These are phyloP conservation scores for Astraeus odoratus DNA, from an alignment of 768 basidiomycete species.

Conservation along the genomic window DNA sequence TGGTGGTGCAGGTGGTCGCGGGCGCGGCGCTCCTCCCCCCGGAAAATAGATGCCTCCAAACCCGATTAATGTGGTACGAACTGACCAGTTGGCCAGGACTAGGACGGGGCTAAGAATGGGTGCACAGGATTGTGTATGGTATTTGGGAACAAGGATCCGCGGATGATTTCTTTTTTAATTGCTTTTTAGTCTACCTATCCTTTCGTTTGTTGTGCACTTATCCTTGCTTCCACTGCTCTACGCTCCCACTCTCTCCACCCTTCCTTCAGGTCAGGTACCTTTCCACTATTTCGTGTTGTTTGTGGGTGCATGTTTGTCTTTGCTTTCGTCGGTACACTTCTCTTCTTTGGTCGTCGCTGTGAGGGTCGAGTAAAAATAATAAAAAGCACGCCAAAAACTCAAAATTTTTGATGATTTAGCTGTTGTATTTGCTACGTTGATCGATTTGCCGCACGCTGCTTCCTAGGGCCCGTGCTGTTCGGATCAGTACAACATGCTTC, in stretches of 20 bases:
- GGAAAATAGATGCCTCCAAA: slow-evolving; percentile 15
- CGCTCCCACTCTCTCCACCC: slow-evolving; percentile 10
- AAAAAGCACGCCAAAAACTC: background rate
- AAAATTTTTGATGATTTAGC: background rate
- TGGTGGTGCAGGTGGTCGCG: slow-evolving; percentile 36
- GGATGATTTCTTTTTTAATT: slow-evolving; percentile 9
- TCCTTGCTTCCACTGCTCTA: slow-evolving; percentile 4
- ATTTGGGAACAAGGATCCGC: slow-evolving; percentile 2
- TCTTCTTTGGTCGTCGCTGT: slow-evolving; percentile 12
- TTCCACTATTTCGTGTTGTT: slow-evolving; percentile 7
- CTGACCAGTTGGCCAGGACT: background rate
- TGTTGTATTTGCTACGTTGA: background rate
- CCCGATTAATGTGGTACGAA: background rate
- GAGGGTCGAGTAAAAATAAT: slow-evolving; percentile 15
- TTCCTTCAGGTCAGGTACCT: slow-evolving; percentile 4
- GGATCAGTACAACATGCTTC: too few relatives aligned
- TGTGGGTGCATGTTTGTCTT: slow-evolving; percentile 8
- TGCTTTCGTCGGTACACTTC: background rate
- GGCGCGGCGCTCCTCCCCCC: slow-evolving; percentile 30
- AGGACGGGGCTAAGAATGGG: slow-evolving; percentile 2
- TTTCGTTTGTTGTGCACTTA: slow-evolving; percentile 3
- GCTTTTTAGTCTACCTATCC: slow-evolving; percentile 12
- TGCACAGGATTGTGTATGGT: background rate
- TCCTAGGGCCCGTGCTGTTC: too few relatives aligned
- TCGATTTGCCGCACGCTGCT: background rate